Conservation (phyloP, 176 grass and related monocot species). For the Pontederia crassipes region DNA sequence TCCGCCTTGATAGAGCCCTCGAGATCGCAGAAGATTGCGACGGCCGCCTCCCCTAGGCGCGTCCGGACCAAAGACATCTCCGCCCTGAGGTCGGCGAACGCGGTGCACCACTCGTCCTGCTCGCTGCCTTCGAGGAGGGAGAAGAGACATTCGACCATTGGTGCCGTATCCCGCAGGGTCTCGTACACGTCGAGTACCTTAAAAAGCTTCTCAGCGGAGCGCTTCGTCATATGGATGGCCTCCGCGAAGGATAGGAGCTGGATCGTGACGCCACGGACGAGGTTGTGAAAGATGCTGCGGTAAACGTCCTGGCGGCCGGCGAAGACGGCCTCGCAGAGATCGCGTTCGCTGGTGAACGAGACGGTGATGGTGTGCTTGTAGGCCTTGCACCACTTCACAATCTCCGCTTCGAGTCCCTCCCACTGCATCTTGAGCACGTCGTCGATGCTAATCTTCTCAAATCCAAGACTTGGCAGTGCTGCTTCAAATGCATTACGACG, state of each 20-base stretch:
- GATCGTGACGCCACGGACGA: conserved; percentile 31
- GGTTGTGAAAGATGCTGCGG: conserved; percentile 30
- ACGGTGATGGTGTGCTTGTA: conserved; percentile 33
- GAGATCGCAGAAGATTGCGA: conserved; percentile 79
- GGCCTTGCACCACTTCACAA: conserved; percentile 48
- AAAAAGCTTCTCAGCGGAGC: conserved; percentile 85
- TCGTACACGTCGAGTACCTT: conserved; percentile 98
- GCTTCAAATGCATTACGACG: conserved; percentile 17
- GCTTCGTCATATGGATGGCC: conserved; percentile 64
- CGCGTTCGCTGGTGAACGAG: conserved; percentile 43
- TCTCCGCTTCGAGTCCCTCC: conserved; percentile 8
- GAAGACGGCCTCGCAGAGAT: conserved; percentile 58
- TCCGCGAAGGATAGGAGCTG: conserved; percentile 70
- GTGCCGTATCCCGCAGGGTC: conserved; percentile 39
- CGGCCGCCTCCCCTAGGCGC: conserved; percentile 62
- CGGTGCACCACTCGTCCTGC: not conserved
- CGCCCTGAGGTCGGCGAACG: conserved; percentile 27
- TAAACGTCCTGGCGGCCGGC: conserved; percentile 1
- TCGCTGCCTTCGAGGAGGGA: not conserved
- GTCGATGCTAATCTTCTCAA: conserved; percentile 16
- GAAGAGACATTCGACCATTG: conserved; percentile 34
- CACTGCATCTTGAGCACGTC: conserved; percentile 7
- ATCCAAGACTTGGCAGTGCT: not conserved
- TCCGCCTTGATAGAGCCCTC: conserved; percentile 80
- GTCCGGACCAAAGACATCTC: conserved; percentile 37